These are phyloP conservation scores for Penicillium sp. DNA, from an alignment of 2,329 filamentous ascomycete species.

Conservation along the genomic window DNA sequence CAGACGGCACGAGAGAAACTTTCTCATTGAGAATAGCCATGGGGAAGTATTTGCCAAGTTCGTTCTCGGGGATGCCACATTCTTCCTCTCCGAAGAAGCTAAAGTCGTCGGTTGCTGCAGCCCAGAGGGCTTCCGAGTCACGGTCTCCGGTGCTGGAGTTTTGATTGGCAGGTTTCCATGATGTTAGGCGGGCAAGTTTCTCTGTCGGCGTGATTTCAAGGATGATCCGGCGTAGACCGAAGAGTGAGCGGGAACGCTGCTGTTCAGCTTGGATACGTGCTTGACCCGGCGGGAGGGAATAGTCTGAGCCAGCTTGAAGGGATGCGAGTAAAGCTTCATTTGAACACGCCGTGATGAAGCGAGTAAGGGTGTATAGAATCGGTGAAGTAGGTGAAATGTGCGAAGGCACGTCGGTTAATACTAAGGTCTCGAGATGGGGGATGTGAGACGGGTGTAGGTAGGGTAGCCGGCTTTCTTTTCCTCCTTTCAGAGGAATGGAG, in stretches of 20 bases:
- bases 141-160: conserved; percentile 59
- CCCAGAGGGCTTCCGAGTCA: conserved; percentile 60
- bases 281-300: conserved; percentile 57
- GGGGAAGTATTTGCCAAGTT: conserved; percentile 46
- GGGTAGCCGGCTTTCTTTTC: conserved; percentile 28
- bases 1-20: conserved; percentile 40
- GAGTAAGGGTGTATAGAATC: conserved; percentile 46
- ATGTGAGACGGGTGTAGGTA: conserved; percentile 56
- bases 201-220: conserved; percentile 51
- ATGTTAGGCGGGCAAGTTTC: conserved; percentile 20
- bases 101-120: conserved; percentile 58
- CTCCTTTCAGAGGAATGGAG: conserved; percentile 29
- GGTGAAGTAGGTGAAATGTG: conserved; percentile 42
- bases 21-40: conserved; percentile 46
- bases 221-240: conserved; percentile 55
- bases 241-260: conserved; percentile 51
- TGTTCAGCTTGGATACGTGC: conserved; percentile 49
- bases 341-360: conserved; percentile 57
- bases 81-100: conserved; percentile 61
- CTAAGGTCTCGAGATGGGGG: conserved; percentile 53
- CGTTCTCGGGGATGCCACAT: conserved; percentile 49
- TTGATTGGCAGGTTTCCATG: conserved; percentile 45
- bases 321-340: conserved; percentile 54
- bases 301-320: conserved; percentile 55
- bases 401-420: conserved; percentile 57